Base-by-base conservation (phyloP, 2,329 filamentous ascomycete species). In the Akanthomyces dipterigenus region DNA sequence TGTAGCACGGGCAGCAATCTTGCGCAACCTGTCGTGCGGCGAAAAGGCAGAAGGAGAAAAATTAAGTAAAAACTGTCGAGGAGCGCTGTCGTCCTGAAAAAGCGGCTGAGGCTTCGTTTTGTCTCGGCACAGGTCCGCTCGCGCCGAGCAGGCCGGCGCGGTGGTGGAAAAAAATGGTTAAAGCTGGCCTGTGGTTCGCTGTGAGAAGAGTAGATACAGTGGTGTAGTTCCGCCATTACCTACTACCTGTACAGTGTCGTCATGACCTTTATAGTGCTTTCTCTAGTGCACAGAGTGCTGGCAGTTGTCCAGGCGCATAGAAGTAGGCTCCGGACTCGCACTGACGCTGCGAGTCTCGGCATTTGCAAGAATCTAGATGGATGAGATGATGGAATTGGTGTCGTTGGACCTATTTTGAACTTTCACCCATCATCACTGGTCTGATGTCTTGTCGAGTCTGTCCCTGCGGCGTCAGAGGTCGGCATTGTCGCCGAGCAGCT, bases 121-220 rank as follows among this genome's bases (percentile, higher is more conserved):
- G 31, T 50, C 56, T 59, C 56, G 56, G 56, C 46, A 59, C 36
- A 59, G 56, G 20, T 38, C 34, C 45, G 56, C 56, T 34, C 46
- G 48, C 56, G 56, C 56, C 56, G 56, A 57, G 55, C 43, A 49
- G 31, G 43, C 22, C 48, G 22, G 55, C n/a, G 48, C 20, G 16
- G 57, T 24, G 8, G 26, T 11, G 18, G 20, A 56, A 54, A 54
- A 40, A 54, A 40, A 14, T 40, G 34, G 50, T 18, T 40, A 50
- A 58, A 22, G 7, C 36, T 26, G 55, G 45, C 45, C 20, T 22
- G 31, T 50, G 55, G 55, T 50, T 50, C 31, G 45, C 55, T 58
- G 45, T n/a, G n/a, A n/a, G 20, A 14, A 9, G 45, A 18, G 9
- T n/a, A n/a, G n/a, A n/a, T n/a, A n/a, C n/a, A n/a, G n/a, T n/a